phyloP scores from a whole-genome alignment of 345 rosid species.

The Acer saccharum region DNA sequence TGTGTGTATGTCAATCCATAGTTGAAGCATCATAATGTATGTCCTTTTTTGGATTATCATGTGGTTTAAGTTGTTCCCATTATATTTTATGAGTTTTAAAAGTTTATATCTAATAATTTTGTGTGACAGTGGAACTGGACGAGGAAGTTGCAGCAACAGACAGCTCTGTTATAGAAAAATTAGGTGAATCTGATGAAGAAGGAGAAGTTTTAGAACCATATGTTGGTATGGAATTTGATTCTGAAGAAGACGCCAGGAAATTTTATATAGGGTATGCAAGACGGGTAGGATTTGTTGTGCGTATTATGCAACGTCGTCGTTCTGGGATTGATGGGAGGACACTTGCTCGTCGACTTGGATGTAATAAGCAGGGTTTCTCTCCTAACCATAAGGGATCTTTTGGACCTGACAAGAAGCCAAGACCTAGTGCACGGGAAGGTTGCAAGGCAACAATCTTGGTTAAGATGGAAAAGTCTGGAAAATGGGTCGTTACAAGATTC shows the following conservation, averaged over 20 bases:
- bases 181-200: constrained; percentile 31
- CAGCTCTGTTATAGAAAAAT: constrained; percentile 40
- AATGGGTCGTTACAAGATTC: constrained; percentile 84
- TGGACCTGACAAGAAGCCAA: constrained; percentile 57
- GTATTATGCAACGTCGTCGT: constrained; percentile 80
- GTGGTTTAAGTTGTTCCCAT: not conserved
- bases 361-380: constrained; percentile 85
- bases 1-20: not conserved
- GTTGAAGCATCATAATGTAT: not conserved
- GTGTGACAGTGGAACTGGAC: constrained; percentile 53
- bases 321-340: constrained; percentile 78
- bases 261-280: constrained; percentile 70
- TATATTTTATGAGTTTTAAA: not conserved
- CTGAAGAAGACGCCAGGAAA: constrained; percentile 72
- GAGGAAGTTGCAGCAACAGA: constrained; percentile 34
- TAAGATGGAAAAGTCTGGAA: constrained; percentile 78
- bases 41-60: not conserved
- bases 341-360: constrained; percentile 81
- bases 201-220: constrained; percentile 52
- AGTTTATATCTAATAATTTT: constrained; percentile 8
- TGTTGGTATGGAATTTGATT: constrained; percentile 79
- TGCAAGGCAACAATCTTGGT: constrained; percentile 81
- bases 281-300: constrained; percentile 65
- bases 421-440: constrained; percentile 75
- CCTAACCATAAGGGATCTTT: constrained; percentile 41